Conservation (phyloP, 2,329 filamentous ascomycete species). For the Trichoderma citrinoviride region DNA sequence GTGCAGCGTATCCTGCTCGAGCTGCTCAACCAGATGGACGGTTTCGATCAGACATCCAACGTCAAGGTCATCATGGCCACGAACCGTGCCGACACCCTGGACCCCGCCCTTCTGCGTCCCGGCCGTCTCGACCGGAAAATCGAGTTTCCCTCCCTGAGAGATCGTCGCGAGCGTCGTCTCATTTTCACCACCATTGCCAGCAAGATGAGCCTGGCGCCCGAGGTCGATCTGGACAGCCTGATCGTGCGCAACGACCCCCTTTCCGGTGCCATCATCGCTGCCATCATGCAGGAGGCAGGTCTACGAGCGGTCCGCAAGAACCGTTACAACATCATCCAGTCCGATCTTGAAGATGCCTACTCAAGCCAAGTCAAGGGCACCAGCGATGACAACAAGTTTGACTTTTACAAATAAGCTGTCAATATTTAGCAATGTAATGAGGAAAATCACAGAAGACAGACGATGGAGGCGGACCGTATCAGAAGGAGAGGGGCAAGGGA, state of each 20-base stretch:
- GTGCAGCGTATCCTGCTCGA: conserved; percentile 98
- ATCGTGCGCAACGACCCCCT: conserved; percentile 96
- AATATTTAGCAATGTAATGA: background rate
- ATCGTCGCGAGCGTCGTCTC: conserved; percentile 88
- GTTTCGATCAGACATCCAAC: conserved; percentile 97
- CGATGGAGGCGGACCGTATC: background rate
- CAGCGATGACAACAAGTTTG: conserved; percentile 69
- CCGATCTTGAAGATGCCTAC: conserved; percentile 94
- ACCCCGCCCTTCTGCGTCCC: conserved; percentile 89
- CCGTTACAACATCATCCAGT: conserved; percentile 98
- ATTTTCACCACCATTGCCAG: conserved; percentile 97
- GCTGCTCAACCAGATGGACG: conserved; percentile 98
- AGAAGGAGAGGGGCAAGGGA: background rate
- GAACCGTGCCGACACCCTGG: conserved; percentile 94
- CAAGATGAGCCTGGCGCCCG: conserved; percentile 96
- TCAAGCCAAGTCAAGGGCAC: conserved; percentile 89
- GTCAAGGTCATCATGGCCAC: conserved; percentile 99
- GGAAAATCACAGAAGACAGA: background rate
- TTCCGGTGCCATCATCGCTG: conserved; percentile 92
- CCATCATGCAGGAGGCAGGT: conserved; percentile 98
- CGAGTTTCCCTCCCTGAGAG: conserved; percentile 92
- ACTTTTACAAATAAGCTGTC: conserved; percentile 76
- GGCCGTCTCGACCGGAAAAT: conserved; percentile 97
- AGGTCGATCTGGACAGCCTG: conserved; percentile 92
- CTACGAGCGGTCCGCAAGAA: conserved; percentile 94